phyloP scores from a whole-genome alignment of 2,329 filamentous ascomycete species.

The Botrytis medusae region DNA sequence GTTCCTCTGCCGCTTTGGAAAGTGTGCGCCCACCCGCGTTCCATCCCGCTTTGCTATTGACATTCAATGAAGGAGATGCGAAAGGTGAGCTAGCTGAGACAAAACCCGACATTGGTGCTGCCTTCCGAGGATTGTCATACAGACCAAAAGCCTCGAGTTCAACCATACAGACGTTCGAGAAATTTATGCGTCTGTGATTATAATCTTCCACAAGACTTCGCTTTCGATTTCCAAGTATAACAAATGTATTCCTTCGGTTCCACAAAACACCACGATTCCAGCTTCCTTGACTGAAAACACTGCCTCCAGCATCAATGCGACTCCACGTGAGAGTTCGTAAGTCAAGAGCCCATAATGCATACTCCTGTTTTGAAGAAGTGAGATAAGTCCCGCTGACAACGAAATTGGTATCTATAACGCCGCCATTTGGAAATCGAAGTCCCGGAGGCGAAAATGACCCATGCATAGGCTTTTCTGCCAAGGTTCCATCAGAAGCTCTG shows the following conservation, averaged over 20 bases:
- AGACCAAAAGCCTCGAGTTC: constrained; percentile 96
- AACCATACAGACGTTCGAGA: constrained; percentile 93
- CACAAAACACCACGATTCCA: constrained; percentile 96
- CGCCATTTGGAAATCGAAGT: constrained; percentile 91
- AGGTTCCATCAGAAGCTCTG: constrained; percentile 75
- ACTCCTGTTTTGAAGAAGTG: constrained; percentile 97
- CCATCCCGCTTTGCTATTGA: constrained; percentile 54
- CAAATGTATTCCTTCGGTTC: constrained; percentile 91
- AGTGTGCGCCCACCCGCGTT: constrained; percentile 75
- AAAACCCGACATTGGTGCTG: constrained; percentile 76
- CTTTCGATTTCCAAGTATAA: constrained; percentile 91
- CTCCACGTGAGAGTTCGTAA: constrained; percentile 87
- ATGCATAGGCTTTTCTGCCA: constrained; percentile 87
- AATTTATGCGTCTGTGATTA: constrained; percentile 96
- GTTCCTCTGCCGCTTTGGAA: constrained; percentile 75
- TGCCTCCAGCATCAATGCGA: constrained; percentile 90
- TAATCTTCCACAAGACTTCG: constrained; percentile 95
- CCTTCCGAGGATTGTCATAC: constrained; percentile 89
- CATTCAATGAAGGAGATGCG: constrained; percentile 50
- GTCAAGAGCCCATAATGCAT: constrained; percentile 93
- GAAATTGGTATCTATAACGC: constrained; percentile 92
- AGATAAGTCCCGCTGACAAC: constrained; percentile 97
- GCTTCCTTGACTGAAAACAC: constrained; percentile 92
- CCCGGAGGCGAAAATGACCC: constrained; percentile 86
- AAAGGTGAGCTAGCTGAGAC: constrained; percentile 76